These are phyloP conservation scores for Boletus edulis DNA, from an alignment of 768 basidiomycete genomes.

Conservation along the genomic window DNA sequence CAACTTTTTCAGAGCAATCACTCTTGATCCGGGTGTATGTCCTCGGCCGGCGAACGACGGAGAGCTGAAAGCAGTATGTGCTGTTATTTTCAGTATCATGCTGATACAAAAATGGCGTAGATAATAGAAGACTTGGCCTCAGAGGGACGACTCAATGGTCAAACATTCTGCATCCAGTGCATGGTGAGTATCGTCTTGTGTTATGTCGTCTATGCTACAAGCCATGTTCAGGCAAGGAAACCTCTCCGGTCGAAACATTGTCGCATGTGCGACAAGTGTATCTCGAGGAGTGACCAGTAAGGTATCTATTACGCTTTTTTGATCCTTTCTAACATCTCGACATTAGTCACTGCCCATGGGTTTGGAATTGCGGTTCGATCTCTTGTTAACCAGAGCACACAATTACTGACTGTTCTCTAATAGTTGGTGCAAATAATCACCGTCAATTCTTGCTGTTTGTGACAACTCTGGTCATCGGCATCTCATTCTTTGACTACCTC, in stretches of 20 bases:
- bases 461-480: constrained; percentile 76
- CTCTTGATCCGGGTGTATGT: constrained; percentile 85
- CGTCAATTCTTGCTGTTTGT: constrained; percentile 97
- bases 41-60: constrained; percentile 78
- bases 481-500: constrained; percentile 80
- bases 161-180: constrained; percentile 94
- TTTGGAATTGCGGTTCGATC: constrained; percentile 92
- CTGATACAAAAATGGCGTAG: constrained; percentile 36
- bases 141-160: constrained; percentile 86
- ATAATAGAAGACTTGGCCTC: constrained; percentile 89
- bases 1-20: constrained; percentile 90
- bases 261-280: constrained; percentile 85
- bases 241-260: constrained; percentile 96
- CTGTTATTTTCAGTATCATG: not conserved
- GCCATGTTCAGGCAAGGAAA: constrained; percentile 62
- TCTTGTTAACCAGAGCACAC: not conserved
- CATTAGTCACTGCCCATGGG: constrained; percentile 93
- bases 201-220: not conserved
- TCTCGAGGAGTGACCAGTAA: constrained; percentile 91
- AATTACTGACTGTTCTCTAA: constrained; percentile 4
- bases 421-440: constrained; percentile 92
- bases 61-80: constrained; percentile 80
- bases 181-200: constrained; percentile 54
- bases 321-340: constrained; percentile 1
- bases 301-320: constrained; percentile 26